Evolutionary conservation across 2,329 filamentous ascomycete genomes (phyloP).

Genomic region (Aspergillus pseudonomiae): DNA sequence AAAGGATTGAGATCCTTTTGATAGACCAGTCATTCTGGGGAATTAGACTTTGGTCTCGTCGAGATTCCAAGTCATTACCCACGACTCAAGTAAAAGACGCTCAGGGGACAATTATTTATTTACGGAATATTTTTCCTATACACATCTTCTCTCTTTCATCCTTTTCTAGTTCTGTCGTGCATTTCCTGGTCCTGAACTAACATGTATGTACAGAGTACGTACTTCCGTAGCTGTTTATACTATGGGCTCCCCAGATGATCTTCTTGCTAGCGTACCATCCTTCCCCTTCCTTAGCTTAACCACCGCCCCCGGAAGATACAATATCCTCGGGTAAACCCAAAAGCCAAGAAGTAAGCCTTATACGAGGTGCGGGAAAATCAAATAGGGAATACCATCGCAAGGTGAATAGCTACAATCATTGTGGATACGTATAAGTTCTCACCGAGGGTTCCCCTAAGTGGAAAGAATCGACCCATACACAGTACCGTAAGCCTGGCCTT

Average conservation of each 20-base stretch:
- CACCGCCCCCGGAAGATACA: no score
- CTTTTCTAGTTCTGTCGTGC: background rate
- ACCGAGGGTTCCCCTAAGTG: background rate
- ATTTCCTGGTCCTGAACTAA: background rate
- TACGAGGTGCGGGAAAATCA: background rate
- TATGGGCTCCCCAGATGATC: background rate
- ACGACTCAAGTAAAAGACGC: background rate
- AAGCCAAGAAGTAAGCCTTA: background rate
- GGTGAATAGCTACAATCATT: background rate
- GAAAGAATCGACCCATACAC: background rate
- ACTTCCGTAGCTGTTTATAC: background rate
- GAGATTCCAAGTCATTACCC: background rate
- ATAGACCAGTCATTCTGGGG: constrained; percentile 1
- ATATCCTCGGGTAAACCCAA: background rate
- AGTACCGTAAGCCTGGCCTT: background rate
- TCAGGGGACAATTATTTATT: background rate
- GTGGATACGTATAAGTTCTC: background rate
- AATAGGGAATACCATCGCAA: background rate
- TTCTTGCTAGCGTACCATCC: background rate
- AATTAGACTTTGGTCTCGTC: background rate
- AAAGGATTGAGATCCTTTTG: background rate
- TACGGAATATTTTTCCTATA: background rate
- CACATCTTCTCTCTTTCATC: background rate
- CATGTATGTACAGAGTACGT: background rate
- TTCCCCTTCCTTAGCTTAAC: background rate